phyloP scores from a whole-genome alignment of 2,329 filamentous ascomycete species.

The Ascochyta fabae region DNA sequence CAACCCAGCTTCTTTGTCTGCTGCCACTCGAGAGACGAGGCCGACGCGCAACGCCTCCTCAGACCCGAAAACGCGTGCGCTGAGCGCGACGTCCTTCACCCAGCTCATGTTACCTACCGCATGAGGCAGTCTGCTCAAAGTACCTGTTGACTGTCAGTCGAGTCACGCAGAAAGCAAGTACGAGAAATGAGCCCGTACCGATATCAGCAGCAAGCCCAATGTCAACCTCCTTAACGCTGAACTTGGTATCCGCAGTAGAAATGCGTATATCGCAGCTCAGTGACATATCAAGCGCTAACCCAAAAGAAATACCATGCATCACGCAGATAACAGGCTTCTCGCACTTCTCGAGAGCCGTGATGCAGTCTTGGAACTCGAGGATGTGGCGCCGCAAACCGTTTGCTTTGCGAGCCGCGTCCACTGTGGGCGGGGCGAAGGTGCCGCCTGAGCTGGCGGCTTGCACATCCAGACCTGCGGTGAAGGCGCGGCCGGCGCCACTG shows the following conservation, averaged over 20 bases:
- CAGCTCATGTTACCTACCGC: slow-evolving; percentile 73
- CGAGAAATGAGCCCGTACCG: slow-evolving; percentile 67
- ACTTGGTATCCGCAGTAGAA: slow-evolving; percentile 63
- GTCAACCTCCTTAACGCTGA: slow-evolving; percentile 82
- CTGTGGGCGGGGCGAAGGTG: slow-evolving; percentile 42
- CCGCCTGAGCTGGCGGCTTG: slow-evolving; percentile 67
- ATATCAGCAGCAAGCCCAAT: slow-evolving; percentile 82
- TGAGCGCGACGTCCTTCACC: slow-evolving; percentile 80
- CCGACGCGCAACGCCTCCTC: slow-evolving; percentile 74
- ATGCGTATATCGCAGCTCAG: slow-evolving; percentile 75
- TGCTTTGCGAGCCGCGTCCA: slow-evolving; percentile 68
- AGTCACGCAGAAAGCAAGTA: not conserved
- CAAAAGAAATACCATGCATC: slow-evolving; percentile 46
- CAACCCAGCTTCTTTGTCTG: slow-evolving; percentile 61
- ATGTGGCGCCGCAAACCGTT: slow-evolving; percentile 68
- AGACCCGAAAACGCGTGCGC: slow-evolving; percentile 72
- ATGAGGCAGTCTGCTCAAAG: slow-evolving; percentile 67
- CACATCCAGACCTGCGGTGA: slow-evolving; percentile 86
- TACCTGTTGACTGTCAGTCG: not conserved
- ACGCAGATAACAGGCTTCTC: slow-evolving; percentile 68
- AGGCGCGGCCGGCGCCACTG: slow-evolving; percentile 82
- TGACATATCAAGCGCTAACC: slow-evolving; percentile 58
- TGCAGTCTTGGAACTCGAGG: slow-evolving; percentile 78
- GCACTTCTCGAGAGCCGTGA: slow-evolving; percentile 80
- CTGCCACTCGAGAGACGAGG: slow-evolving; percentile 70